Conservation (phyloP, 495 filamentous ascomycete species). For the Penicillium parvum region DNA sequence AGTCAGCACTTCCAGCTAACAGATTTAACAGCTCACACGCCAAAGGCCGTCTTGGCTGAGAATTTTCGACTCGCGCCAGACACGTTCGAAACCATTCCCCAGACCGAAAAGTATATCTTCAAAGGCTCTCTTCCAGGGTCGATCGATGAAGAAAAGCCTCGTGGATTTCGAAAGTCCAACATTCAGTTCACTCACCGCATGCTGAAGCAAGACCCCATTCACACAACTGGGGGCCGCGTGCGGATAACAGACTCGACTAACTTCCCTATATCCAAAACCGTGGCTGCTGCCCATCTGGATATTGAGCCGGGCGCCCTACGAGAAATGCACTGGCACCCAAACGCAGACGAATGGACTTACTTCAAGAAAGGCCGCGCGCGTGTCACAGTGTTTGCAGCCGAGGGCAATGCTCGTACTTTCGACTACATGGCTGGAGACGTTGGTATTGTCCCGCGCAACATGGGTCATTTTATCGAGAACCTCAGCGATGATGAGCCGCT, state of each 20-base stretch:
- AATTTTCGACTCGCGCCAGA: slow-evolving; percentile 61
- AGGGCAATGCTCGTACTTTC: slow-evolving; percentile 59
- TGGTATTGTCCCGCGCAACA: slow-evolving; percentile 56
- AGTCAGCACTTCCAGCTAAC: no score
- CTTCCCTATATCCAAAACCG: slow-evolving; percentile 59
- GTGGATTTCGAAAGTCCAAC: slow-evolving; percentile 53
- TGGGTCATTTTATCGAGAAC: slow-evolving; percentile 62
- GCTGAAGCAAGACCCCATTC: slow-evolving; percentile 52
- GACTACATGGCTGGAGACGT: slow-evolving; percentile 54
- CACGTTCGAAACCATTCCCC: slow-evolving; percentile 54
- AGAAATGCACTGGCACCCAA: slow-evolving; percentile 76
- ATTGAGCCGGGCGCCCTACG: slow-evolving; percentile 55
- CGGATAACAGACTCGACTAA: slow-evolving; percentile 63
- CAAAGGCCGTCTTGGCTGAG: slow-evolving; percentile 57
- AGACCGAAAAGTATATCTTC: slow-evolving; percentile 65
- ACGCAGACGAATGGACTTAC: slow-evolving; percentile 74
- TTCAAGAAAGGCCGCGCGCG: slow-evolving; percentile 65
- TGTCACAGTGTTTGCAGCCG: slow-evolving; percentile 61
- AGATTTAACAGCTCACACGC: slow-evolving; percentile 50
- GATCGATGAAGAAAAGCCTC: slow-evolving; percentile 43
- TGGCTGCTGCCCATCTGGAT: slow-evolving; percentile 57
- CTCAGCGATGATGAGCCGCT: slow-evolving; percentile 52
- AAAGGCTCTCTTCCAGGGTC: slow-evolving; percentile 50
- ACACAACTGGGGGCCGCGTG: slow-evolving; percentile 53
- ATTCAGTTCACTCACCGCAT: slow-evolving; percentile 58